Base-by-base conservation (phyloP, 345 rosid species). In the Ailanthus altissimus region DNA sequence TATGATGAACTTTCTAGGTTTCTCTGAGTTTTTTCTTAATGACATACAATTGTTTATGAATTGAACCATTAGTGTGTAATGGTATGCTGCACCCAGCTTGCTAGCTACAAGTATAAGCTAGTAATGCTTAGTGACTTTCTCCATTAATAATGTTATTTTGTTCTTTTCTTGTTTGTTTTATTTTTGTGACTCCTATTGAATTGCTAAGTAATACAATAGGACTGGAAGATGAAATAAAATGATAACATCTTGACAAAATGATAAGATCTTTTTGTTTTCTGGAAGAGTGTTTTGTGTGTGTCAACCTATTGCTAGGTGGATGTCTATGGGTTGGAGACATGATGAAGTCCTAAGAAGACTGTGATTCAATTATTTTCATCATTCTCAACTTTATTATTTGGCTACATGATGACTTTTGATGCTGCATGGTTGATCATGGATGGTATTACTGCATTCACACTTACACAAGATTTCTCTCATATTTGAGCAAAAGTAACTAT, bases 1-100 rank as follows among this genome's bases (percentile, higher is more conserved):
- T 93, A 90, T 77, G 90, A 69, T 77, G 6, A 32, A 32, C 0
- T 42, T 5, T 58, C 32, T 38, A 8, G 51, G n/a, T 49, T 75
- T 13, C 23, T 61, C 32, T 28, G 32, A 11, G 5, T 74, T 59
- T 60, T 36, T 50, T 13, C 26, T 50, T 21, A 9, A 38, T 56
- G 40, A 47, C 57, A 9, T 43, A 13, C 2, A 9, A 2, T 7
- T 42, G 15, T 26, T 56, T 57, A 16, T 11, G 53, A 40, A n/a
- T n/a, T 43, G 6, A 57, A 54, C 38, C 10, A 72, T 23, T 36
- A 15, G 53, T 43, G 57, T n/a, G 15, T 36, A 57, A 56, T 20
- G 38, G 2, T 13, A 38, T 4, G 32, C 42, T 40, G 21, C 21
- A 21, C 65, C 5, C 51, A 57, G 10, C 32, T 38, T 14, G 36